Base-by-base conservation (phyloP, 2,329 filamentous ascomycete genomes). In the Daldinia sp. region DNA sequence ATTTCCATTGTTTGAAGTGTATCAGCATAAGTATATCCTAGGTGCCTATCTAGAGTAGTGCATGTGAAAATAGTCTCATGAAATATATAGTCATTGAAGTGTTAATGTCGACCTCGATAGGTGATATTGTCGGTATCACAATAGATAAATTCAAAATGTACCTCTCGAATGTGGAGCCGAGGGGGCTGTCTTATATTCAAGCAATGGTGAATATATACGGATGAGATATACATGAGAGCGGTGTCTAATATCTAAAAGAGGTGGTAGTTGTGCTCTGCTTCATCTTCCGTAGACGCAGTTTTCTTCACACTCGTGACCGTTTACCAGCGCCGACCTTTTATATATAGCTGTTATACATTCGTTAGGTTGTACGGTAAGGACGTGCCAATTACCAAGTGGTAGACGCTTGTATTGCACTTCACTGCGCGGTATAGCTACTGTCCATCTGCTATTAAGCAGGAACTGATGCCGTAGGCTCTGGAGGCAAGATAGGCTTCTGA, bases 401-500 rank as follows among this genome's bases (percentile, higher is more conserved):
- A n/a, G 7, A 7, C 6, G 15, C 13, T 12, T 39, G 42, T 23
- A 35, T n/a, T 23, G 20, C 20, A 23, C 20, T 23, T 1, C 20
- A 23, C 20, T 23, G 20, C 20, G 2, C 20, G 20, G 20, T 41
- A 26, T 28, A 10, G 18, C 1, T 18, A 41, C 15, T 12, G 9
- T 50, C 26, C 53, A 33, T 6, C 39, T 18, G 6, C 20, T 6
- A 2, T 50, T 67, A 67, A 9, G 63, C 46, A n/a, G 72, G 58
- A 26, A 73, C 63, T 33, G 74, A 73, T 44, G 73, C 57, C n/a
- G 72, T 74, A 6, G 80, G 73, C 15, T 75, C 72, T 18, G 74
- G 70, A 18, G 85, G 82, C 26, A 88, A 74, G 50, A 89, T 73
- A 2, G 87, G 86, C 73, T 83, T 80, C 70, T 88, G 88, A 41